Evolutionary conservation across 2,329 filamentous ascomycete species (phyloP), one percentile per base, ranked within the genome.

Genomic region (Thelonectria blattea): DNA sequence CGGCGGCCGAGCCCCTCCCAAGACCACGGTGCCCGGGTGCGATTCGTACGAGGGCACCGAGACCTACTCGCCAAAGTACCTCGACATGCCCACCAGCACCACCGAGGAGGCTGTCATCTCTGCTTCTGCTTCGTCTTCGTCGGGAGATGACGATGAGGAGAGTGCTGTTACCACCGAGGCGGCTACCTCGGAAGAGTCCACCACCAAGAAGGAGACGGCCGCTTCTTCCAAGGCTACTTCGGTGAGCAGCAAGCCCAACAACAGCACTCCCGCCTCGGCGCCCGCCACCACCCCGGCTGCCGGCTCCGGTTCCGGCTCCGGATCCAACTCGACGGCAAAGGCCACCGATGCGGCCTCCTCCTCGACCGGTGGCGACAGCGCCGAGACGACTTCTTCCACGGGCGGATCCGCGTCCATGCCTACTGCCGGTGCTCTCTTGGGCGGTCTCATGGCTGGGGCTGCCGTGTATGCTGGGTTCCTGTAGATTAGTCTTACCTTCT

Each of bases 1-100:
- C 59, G 88, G 88, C 65, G 88, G 87, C 56, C 81, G 83, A 47
- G 88, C 87, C 9, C 85, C 88, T 3, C 83, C 86, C 61, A 89
- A 86, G 78, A 85, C 83, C 15, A 83, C 80, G 24, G 83, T 87
- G 20, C 88, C 88, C 1, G 88, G 87, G 2, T 91, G 88, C 69
- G 69, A 74, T 2, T 68, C 57, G 4, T 88, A 89, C 77, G 68
- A 71, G 2, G 86, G 86, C 63, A 86, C 84, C 24, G 82, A 76
- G 15, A 82, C 80, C 12, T 84, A 85, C 73, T 78, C 78, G 57
- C 83, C 84, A 9, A 76, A 72, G 46, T 88, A 77, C 73, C 73
- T 87, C 49, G 67, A 78, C 50, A 64, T 69, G 8, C 1, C 15
- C 20, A 20, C 45, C 43, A 66, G 69, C 68, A 75, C 73, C 20